Base-by-base conservation (phyloP, 306 rosid genomes). In the Begonia peltatifolia region DNA sequence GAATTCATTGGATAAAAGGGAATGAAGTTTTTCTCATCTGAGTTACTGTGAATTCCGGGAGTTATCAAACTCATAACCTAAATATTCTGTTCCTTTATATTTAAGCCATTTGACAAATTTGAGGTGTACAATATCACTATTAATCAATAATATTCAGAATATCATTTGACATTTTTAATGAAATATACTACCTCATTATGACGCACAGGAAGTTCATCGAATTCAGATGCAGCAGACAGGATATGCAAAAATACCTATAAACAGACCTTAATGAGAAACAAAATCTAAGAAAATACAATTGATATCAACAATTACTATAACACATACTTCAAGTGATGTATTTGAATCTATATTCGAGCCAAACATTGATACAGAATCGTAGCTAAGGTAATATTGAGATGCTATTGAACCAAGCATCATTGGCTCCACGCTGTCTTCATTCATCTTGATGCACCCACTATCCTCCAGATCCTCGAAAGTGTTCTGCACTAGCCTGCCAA, bases 381-480 rank as follows among this genome's bases (percentile, higher is more conserved):
- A 89, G 77, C 90, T 80, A 55, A 89, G 97, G 71, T 89, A 90
- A 76, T 85, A 78, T 71, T 89, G 95, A 59, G 97, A 85, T 60
- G 97, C 94, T 67, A 85, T 79, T 36, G 97, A 76, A 62, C 95
- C 97, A 68, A 90, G 70, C 87, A 85, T 90, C 82, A 63, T 69
- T 17, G 94, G 61, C 69, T 78, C 79, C 54, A 85, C 95, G 36
- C 12, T 54, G 55, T 79, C 92, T 30, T 90, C 94, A 30, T 64
- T 53, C 84, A 90, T 80, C 79, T 78, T 74, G 62, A 85, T 71
- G 68, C 97, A 90, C 75, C 95, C 95, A 83, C 97, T 76, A 65
- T 85, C 97, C 76, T 90, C 97, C 17, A 90, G 87, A 76, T 90
- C 95, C 76, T 90, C 95, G 73, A 83, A 85, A 52, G 86, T 83